Conservation (phyloP, 2,329 filamentous ascomycete species). For the Thermochaetoides dissita region DNA sequence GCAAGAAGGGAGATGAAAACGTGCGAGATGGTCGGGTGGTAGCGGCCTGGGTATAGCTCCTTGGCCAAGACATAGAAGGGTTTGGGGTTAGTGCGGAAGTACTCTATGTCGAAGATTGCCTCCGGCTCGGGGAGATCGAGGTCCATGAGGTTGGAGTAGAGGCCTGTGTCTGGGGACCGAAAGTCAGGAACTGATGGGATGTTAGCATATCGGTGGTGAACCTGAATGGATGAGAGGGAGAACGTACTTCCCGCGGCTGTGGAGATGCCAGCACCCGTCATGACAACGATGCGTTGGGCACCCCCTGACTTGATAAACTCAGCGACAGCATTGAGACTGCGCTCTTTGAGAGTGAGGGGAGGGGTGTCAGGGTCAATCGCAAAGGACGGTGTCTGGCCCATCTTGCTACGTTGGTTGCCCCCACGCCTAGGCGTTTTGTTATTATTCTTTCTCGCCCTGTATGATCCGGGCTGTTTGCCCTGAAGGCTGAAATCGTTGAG, state of each 20-base stretch:
- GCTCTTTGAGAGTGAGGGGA: constrained; percentile 51
- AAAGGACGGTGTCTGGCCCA: constrained; percentile 76
- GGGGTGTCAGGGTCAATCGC: constrained; percentile 47
- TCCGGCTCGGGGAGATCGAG: constrained; percentile 80
- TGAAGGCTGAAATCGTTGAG: constrained; percentile 9
- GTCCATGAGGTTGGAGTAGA: constrained; percentile 82
- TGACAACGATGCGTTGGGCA: constrained; percentile 61
- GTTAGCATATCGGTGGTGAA: too few species aligned
- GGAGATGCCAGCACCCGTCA: constrained; percentile 83
- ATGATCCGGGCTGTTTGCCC: constrained; percentile 1
- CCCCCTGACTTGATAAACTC: constrained; percentile 60
- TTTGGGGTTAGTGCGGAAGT: constrained; percentile 69
- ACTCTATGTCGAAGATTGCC: constrained; percentile 85
- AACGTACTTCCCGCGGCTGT: constrained; percentile 51
- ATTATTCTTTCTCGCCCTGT: too few species aligned
- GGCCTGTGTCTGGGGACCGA: constrained; percentile 77
- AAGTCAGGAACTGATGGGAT: constrained; percentile 68
- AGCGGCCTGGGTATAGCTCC: constrained; percentile 80
- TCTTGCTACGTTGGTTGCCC: constrained; percentile 29
- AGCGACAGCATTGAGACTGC: constrained; percentile 63
- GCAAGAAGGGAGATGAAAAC: constrained; percentile 75
- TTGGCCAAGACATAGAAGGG: constrained; percentile 88
- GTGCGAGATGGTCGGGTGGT: constrained; percentile 78
- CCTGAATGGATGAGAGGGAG: not conserved
- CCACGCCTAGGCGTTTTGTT: too few species aligned